phyloP scores from a whole-genome alignment of 352 stramenopile genomes.

The Phytophthora hibernalis region DNA sequence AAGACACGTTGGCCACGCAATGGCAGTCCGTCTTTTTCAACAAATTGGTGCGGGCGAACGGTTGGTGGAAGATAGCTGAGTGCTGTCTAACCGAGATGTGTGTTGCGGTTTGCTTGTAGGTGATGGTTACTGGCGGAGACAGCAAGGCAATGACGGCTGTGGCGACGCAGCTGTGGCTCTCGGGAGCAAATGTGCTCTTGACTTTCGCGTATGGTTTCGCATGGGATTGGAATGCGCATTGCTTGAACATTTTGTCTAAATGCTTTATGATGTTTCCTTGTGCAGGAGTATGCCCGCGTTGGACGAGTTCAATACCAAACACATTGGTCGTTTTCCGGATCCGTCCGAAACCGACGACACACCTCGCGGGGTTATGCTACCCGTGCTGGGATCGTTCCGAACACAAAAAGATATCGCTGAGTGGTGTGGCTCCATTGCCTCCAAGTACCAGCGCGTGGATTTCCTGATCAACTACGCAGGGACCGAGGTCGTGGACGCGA shows the following conservation, averaged over 20 bases:
- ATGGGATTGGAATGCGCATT: not conserved
- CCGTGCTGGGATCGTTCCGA: conserved; percentile 57
- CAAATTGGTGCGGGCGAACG: conserved; percentile 56
- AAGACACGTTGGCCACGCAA: conserved; percentile 38
- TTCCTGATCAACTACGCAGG: conserved; percentile 71
- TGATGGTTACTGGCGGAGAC: conserved; percentile 71
- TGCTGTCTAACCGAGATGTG: not conserved
- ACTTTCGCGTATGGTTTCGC: conserved; percentile 56
- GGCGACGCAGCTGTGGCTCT: conserved; percentile 70
- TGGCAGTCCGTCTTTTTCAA: conserved; percentile 53
- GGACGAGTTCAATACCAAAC: conserved; percentile 63
- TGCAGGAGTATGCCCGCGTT: conserved; percentile 50
- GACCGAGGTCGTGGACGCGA: conserved; percentile 27
- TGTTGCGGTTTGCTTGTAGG: conserved; percentile 37
- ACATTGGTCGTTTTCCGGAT: conserved; percentile 59
- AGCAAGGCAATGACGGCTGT: conserved; percentile 51
- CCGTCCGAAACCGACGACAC: conserved; percentile 39
- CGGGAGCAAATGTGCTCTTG: conserved; percentile 70
- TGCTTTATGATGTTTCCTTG: not conserved
- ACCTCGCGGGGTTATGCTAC: conserved; percentile 61
- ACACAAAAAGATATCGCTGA: conserved; percentile 59
- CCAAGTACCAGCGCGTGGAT: conserved; percentile 72
- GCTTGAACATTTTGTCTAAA: not conserved
- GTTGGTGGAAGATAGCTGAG: not conserved
- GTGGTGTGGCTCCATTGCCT: conserved; percentile 61